phyloP scores from a whole-genome alignment of 2,329 filamentous ascomycete species.

The Emergomyces pasteurianus region DNA sequence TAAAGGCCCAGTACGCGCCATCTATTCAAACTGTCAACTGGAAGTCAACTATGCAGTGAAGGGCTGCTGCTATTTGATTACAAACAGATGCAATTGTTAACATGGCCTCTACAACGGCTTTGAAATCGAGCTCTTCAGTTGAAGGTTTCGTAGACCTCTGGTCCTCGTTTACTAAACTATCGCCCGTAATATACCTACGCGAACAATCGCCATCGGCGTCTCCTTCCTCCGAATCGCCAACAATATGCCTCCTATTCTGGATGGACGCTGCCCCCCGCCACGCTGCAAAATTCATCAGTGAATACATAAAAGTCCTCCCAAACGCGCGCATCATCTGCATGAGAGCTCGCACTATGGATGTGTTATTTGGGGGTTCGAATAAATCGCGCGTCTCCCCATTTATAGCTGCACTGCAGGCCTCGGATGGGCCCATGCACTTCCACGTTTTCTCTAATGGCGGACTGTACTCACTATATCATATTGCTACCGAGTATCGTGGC shows the following conservation, averaged over 20 bases:
- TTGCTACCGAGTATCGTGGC: constrained; percentile 29
- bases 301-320: constrained; percentile 34
- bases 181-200: constrained; percentile 28
- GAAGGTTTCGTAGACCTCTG: background rate
- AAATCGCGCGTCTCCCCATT: constrained; percentile 22
- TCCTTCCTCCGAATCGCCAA: constrained; percentile 7
- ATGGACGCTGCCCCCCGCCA: constrained; percentile 35
- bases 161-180: constrained; percentile 24
- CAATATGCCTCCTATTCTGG: constrained; percentile 38
- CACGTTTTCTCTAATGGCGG: constrained; percentile 43
- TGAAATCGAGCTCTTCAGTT: background rate
- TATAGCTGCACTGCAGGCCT: constrained; percentile 21
- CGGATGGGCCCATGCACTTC: constrained; percentile 24
- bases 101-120: background rate
- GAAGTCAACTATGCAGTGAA: too few relatives aligned
- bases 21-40: too few relatives aligned
- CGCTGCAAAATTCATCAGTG: constrained; percentile 36
- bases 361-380: constrained; percentile 15
- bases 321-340: constrained; percentile 33
- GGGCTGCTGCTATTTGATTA: background rate
- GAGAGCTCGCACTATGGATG: constrained; percentile 22
- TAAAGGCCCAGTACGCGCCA: too few relatives aligned
- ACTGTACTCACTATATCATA: constrained; percentile 24
- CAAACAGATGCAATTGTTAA: background rate
- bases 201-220: constrained; percentile 10